These are phyloP conservation scores for Phascolomyces articulosus DNA, from an alignment of 371 early-diverging fungal genomes.

Conservation along the genomic window DNA sequence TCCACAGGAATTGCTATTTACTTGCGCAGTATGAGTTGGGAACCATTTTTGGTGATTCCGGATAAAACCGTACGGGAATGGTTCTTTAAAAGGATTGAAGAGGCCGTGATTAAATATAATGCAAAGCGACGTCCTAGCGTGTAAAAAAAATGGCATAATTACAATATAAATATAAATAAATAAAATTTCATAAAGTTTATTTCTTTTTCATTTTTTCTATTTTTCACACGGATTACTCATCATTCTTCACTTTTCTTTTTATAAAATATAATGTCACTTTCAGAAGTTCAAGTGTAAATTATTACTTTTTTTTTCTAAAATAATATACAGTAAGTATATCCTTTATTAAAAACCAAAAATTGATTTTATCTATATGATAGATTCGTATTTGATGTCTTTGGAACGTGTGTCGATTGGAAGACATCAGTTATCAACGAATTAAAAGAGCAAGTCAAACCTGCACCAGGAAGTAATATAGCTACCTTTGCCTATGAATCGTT, in stretches of 20 bases:
- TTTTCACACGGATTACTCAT: conserved; percentile 4
- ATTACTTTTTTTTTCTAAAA: not conserved
- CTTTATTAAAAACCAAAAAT: not conserved
- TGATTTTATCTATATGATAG: not conserved
- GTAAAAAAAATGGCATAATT: not conserved
- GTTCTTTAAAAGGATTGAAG: conserved; percentile 65
- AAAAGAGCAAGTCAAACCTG: not conserved
- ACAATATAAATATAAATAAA: not conserved
- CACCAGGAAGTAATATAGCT: too few species aligned
- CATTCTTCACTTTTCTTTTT: not conserved
- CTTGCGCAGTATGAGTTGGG: conserved; percentile 47
- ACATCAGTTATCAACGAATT: conserved; percentile 10
- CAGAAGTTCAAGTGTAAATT: conserved; percentile 10
- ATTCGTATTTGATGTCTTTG: conserved; percentile 21
- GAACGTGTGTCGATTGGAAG: conserved; percentile 20
- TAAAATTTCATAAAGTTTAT: not conserved
- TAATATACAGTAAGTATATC: too few species aligned
- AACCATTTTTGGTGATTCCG: conserved; percentile 64
- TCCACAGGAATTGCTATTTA: conserved; percentile 54
- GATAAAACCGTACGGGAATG: conserved; percentile 59
- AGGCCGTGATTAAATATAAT: conserved; percentile 41
- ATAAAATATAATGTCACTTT: not conserved
- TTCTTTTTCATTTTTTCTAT: not conserved
- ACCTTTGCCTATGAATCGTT: not conserved
- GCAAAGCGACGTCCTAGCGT: conserved; percentile 11